Evolutionary conservation across 176 grass and related monocot species (phyloP), one percentile per base, ranked within the genome.

Genomic region (Phragmites australis): DNA sequence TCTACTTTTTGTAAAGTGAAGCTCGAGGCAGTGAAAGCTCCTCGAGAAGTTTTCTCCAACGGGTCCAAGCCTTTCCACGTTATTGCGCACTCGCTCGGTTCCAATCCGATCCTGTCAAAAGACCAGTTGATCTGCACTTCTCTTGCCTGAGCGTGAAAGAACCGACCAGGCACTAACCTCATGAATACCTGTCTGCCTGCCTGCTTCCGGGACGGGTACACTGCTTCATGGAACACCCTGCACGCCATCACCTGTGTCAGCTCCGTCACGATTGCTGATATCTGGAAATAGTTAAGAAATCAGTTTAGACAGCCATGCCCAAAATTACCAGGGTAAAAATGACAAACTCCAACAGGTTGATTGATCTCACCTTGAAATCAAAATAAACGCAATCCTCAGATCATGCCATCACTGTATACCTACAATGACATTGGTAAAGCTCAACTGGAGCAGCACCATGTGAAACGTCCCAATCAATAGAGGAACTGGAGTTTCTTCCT

Each of bases 191-290:
- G 67, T 6, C 11, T 22, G 26, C 15, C 8, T 30, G 7, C 41
- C 41, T 49, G 12, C 47, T 15, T 17, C 34, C 5, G 15, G 12
- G 2, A 49, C 47, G 14, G 15, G 14, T 81, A 93, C 70, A 83
- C 80, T 54, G 71, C 37, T 19, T 82, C 84, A 9, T 82, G 82
- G 60, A 81, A 93, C 49, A 87, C 84, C 5, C 66, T 82, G 23
- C 86, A 87, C 65, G 75, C 72, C 41, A 65, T 90, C 60, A 90
- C 79, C 44, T 83, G 78, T 25, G 78, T 74, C 31, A 80, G 64
- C 5, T 58, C 85, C 14, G 23, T 68, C 1, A 74, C 63, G 57
- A 66, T 86, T 13, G 83, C 14, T 54, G 14, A 22, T 67, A 34
- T 30, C 76, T 87, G 9, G 83, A 87, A 26, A 67, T 58, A 22